Evolutionary conservation across 2,329 filamentous ascomycete species (phyloP).

Genomic region (Sporothrix inflata): DNA sequence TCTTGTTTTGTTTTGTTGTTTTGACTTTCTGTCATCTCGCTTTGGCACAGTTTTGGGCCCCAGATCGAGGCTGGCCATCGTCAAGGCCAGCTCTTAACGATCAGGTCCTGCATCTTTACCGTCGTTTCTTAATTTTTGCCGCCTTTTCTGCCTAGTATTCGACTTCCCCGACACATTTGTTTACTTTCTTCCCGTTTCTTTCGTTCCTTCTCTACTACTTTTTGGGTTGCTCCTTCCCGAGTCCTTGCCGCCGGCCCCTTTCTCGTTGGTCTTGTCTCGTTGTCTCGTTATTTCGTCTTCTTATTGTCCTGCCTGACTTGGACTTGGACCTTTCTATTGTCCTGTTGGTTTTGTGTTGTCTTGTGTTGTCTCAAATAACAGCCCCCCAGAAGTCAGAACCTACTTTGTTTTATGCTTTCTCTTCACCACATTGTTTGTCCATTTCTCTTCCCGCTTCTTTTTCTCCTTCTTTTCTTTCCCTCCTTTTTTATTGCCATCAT

Average conservation of each 20-base stretch:
- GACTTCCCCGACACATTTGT: neutral
- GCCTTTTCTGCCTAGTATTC: neutral
- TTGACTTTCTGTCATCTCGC: neutral
- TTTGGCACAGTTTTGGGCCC: too few species aligned
- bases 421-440: neutral
- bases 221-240: neutral
- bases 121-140: neutral
- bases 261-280: neutral
- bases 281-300: neutral
- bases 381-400: neutral
- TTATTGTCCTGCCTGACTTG: neutral
- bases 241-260: slow-evolving; percentile 11
- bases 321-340: neutral
- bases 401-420: neutral
- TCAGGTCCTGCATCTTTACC: neutral
- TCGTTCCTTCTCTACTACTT: neutral
- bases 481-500: neutral
- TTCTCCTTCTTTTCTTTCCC: neutral
- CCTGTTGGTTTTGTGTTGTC: neutral
- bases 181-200: slow-evolving; percentile 3
- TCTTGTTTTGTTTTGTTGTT: neutral
- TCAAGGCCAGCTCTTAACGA: neutral
- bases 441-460: too few species aligned
- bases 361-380: slow-evolving; percentile 9
- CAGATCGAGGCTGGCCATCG: neutral